Conservation (phyloP, 345 rosid genomes). For the Rhizophora mangle region DNA sequence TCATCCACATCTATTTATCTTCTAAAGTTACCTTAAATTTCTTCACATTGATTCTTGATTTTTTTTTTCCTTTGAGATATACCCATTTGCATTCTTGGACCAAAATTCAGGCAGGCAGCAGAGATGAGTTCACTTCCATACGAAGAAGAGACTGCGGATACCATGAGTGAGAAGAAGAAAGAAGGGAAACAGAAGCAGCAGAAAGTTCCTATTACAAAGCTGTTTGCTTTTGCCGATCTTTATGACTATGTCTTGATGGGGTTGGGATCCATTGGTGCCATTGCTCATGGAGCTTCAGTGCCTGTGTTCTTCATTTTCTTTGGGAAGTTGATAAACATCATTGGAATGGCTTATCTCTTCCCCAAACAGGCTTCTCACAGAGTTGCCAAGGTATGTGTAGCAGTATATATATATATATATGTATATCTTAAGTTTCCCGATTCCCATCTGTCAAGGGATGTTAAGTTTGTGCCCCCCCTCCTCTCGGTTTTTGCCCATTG, state of each 20-base stretch:
- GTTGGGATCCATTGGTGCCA: conserved; percentile 85
- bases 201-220: conserved; percentile 56
- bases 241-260: conserved; percentile 74
- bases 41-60: background rate
- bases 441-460: background rate
- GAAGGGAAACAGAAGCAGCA: conserved; percentile 15
- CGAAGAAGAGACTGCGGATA: conserved; percentile 26
- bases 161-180: conserved; percentile 19
- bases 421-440: background rate
- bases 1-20: background rate
- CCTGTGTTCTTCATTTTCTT: conserved; percentile 93
- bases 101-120: background rate
- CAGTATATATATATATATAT: background rate
- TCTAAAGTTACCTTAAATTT: background rate
- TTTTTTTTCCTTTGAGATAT: background rate
- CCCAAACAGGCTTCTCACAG: conserved; percentile 73
- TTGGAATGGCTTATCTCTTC: conserved; percentile 74
- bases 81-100: conserved; percentile 9
- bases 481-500: no score
- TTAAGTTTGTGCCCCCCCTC: no score
- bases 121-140: conserved; percentile 9
- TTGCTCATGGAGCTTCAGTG: conserved; percentile 85
- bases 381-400: conserved; percentile 72
- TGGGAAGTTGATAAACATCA: conserved; percentile 70
- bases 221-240: conserved; percentile 80